phyloP scores from a whole-genome alignment of 129 eudicot genomes.

The Gnaphalium uliginosum region DNA sequence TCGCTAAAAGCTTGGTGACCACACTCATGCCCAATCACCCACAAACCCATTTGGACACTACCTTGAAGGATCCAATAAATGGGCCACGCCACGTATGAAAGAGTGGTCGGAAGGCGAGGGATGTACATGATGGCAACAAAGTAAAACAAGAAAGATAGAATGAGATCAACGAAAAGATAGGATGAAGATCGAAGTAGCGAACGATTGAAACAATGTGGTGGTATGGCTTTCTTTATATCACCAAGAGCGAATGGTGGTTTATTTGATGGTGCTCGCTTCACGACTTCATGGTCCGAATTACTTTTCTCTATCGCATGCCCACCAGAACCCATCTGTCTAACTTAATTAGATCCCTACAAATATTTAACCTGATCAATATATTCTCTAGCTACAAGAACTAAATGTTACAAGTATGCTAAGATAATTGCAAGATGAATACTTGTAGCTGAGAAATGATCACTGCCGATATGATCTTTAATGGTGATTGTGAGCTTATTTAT shows the following conservation, averaged over 20 bases:
- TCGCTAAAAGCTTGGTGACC: constrained; percentile 9
- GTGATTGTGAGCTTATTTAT: neutral
- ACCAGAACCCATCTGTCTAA: neutral
- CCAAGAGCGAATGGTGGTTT: constrained; percentile 5
- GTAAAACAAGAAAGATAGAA: constrained; percentile 3
- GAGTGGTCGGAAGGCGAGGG: neutral
- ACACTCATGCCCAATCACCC: constrained; percentile 7
- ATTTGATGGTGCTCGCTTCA: neutral
- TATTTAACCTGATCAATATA: neutral
- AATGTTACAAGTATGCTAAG: neutral
- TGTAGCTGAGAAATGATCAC: neutral
- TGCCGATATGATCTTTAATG: neutral
- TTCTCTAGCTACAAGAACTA: neutral
- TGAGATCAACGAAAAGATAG: neutral
- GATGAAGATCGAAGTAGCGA: constrained; percentile 4
- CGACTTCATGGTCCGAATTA: neutral
- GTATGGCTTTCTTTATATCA: constrained; percentile 8
- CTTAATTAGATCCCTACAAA: neutral
- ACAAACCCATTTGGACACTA: constrained; percentile 7
- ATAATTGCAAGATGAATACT: neutral
- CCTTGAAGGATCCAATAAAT: constrained; percentile 11
- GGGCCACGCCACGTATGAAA: neutral
- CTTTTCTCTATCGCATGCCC: neutral
- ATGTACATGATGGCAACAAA: neutral
- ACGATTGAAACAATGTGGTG: constrained; percentile 1